These are phyloP conservation scores for Lantana camara DNA, from an alignment of 257 asterid species.

Conservation along the genomic window DNA sequence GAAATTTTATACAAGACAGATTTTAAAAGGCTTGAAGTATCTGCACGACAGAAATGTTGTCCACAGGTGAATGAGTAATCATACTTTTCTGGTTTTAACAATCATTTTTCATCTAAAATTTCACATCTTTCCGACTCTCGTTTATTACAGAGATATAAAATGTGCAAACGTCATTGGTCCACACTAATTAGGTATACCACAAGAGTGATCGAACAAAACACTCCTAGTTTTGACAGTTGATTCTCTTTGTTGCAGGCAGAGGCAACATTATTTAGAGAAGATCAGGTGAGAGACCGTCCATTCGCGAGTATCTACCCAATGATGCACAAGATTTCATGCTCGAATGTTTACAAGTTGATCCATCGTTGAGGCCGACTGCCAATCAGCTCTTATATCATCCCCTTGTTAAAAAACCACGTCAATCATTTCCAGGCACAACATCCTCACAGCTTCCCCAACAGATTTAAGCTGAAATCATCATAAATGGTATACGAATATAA, in stretches of 20 bases:
- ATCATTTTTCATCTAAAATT: neutral
- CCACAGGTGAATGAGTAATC: slow-evolving; percentile 78
- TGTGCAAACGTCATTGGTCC: slow-evolving; percentile 91
- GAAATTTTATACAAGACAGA: slow-evolving; percentile 92
- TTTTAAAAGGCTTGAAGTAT: slow-evolving; percentile 88
- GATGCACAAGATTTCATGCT: slow-evolving; percentile 77
- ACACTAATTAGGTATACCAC: slow-evolving; percentile 31
- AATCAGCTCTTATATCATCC: slow-evolving; percentile 84
- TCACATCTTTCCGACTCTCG: slow-evolving; percentile 24
- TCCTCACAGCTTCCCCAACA: slow-evolving; percentile 50
- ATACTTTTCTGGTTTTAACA: neutral
- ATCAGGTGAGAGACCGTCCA: slow-evolving; percentile 71
- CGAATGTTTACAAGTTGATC: slow-evolving; percentile 70
- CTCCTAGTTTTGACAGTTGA: slow-evolving; percentile 23
- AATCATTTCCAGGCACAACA: slow-evolving; percentile 40
- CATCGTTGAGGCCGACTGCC: slow-evolving; percentile 77
- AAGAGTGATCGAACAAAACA: too few species aligned
- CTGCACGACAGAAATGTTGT: slow-evolving; percentile 81
- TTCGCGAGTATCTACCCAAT: slow-evolving; percentile 61
- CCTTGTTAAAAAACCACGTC: slow-evolving; percentile 63
- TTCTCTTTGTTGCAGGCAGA: slow-evolving; percentile 40
- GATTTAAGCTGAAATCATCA: slow-evolving; percentile 27
- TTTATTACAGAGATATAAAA: slow-evolving; percentile 72
- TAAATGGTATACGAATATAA: slow-evolving; percentile 28
- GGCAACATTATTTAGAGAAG: slow-evolving; percentile 65